These are phyloP conservation scores for Lagenaria siceraria DNA, from an alignment of 306 rosid genomes.

Conservation along the genomic window DNA sequence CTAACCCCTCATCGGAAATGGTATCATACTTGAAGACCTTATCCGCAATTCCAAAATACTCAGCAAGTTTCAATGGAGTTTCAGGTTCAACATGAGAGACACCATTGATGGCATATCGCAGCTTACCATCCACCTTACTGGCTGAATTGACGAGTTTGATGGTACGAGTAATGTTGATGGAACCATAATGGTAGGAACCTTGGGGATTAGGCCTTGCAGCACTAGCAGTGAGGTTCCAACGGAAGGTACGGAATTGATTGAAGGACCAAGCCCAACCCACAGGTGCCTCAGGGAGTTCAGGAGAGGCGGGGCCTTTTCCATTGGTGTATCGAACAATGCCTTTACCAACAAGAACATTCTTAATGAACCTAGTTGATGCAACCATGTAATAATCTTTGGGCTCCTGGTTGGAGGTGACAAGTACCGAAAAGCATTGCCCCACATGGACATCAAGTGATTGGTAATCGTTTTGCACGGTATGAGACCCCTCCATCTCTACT, in stretches of 20 bases:
- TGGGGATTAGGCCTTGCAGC: not conserved
- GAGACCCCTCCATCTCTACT: not conserved
- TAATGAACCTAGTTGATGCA: not conserved
- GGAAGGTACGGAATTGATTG: not conserved
- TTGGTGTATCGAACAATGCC: not conserved
- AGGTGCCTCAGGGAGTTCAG: not conserved
- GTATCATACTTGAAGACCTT: not conserved
- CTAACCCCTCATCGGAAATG: not conserved
- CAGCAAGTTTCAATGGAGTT: not conserved
- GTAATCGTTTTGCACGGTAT: not conserved
- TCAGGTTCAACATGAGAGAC: not conserved
- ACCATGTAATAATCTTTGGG: not conserved
- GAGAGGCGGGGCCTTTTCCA: not conserved
- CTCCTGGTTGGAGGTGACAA: not conserved
- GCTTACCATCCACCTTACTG: not conserved
- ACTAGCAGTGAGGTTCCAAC: not conserved
- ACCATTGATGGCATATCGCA: not conserved
- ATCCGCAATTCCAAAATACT: not conserved
- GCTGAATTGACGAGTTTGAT: not conserved
- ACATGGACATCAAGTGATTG: not conserved
- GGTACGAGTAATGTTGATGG: not conserved
- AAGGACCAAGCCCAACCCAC: not conserved
- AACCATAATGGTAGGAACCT: not conserved
- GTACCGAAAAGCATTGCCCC: not conserved
- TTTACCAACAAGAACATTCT: not conserved